phyloP scores from a whole-genome alignment of 192 early-diverging fungal genomes.

The Backusella mclennaniae region DNA sequence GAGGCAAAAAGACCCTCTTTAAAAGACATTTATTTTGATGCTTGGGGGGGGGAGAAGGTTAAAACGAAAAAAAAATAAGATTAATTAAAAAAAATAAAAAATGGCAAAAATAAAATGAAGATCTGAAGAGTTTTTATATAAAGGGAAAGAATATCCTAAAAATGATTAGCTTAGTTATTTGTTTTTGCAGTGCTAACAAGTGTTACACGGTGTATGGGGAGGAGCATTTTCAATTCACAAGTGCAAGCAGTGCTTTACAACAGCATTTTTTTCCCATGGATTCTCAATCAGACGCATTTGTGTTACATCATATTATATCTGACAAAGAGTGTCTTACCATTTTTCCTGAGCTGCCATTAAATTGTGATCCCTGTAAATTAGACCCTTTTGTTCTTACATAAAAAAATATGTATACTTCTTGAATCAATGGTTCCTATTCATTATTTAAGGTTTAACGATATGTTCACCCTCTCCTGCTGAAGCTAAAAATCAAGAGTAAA shows the following conservation, averaged over 20 bases:
- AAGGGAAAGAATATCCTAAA: not conserved
- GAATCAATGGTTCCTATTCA: too few species aligned
- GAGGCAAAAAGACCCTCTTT: constrained; percentile 14
- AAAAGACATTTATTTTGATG: not conserved
- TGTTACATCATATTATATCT: not conserved
- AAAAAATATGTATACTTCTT: not conserved
- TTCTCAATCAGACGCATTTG: not conserved
- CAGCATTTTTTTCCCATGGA: not conserved
- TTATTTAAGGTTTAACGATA: too few species aligned
- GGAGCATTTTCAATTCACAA: not conserved
- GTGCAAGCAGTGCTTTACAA: not conserved
- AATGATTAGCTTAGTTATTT: not conserved
- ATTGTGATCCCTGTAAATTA: not conserved
- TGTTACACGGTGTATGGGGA: not conserved
- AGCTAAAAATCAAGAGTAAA: too few species aligned
- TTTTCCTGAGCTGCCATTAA: not conserved
- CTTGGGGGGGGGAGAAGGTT: not conserved
- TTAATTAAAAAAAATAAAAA: constrained; percentile 1
- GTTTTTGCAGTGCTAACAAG: not conserved
- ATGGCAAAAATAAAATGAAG: constrained; percentile 3
- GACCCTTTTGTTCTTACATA: not conserved
- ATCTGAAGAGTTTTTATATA: not conserved
- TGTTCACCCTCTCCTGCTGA: too few species aligned
- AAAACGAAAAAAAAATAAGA: constrained; percentile 7
- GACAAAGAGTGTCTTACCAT: too few species aligned